These are phyloP conservation scores for Orychophragmus violaceus DNA, from an alignment of 345 rosid species.

Conservation along the genomic window DNA sequence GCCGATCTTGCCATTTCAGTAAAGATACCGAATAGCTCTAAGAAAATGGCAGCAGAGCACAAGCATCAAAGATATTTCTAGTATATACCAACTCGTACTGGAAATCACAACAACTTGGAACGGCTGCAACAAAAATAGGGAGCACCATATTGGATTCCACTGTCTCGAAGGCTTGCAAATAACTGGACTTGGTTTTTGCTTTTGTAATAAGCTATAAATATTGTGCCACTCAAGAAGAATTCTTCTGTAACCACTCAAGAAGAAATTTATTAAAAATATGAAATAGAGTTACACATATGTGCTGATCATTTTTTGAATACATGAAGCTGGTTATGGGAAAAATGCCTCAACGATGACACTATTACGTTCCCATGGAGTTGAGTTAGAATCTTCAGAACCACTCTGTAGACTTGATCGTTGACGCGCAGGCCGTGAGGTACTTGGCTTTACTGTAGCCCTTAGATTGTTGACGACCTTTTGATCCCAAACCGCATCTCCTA, in stretches of 20 bases:
- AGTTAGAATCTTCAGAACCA: background rate
- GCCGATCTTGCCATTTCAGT: too few species aligned
- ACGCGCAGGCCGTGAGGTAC: background rate
- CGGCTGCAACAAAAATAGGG: too few species aligned
- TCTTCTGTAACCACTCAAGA: background rate
- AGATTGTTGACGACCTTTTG: background rate
- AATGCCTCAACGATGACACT: slow-evolving; percentile 1
- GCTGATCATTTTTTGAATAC: background rate
- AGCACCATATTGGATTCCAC: too few species aligned
- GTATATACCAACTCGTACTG: too few species aligned
- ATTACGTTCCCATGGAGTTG: background rate
- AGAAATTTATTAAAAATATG: background rate
- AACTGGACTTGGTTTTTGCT: too few species aligned
- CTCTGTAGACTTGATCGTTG: background rate
- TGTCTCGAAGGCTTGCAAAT: too few species aligned
- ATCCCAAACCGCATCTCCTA: background rate
- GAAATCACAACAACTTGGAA: too few species aligned
- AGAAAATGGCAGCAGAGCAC: too few species aligned
- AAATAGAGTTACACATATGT: background rate
- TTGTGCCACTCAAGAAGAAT: background rate
- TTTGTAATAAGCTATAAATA: too few species aligned
- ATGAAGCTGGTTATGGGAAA: background rate
- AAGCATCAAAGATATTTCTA: too few species aligned
- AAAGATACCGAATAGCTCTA: too few species aligned
- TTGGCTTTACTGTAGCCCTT: background rate